Percentiles rank a stretch among this genome's conserved stretches.
Conservation (phyloP, 768 basidiomycete species). For the Kwoniella dendrophila region DNA sequence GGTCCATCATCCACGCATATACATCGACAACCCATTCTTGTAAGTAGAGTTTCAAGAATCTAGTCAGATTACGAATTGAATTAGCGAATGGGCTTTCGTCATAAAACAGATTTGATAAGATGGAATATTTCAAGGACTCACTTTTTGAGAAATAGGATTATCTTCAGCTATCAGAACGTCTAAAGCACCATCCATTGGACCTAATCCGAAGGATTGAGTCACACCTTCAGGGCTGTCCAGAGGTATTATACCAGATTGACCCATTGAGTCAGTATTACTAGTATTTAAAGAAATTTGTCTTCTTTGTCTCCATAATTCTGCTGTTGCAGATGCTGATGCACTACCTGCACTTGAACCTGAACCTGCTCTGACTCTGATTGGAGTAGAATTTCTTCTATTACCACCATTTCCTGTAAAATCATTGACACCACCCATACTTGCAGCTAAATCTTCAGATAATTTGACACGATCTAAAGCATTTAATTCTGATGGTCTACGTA, state of each 20-base stretch:
- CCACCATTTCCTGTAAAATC: no score
- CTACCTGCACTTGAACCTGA: conserved; percentile 43
- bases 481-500: conserved; percentile 83
- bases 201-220: neutral
- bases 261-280: conserved; percentile 2
- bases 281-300: conserved; percentile 32
- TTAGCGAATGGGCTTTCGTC: no score
- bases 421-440: no score
- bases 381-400: conserved; percentile 74
- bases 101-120: neutral
- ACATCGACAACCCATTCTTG: conserved; percentile 90
- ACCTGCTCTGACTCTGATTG: conserved; percentile 54
- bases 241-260: conserved; percentile 12
- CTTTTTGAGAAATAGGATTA: conserved; percentile 93
- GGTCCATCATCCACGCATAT: conserved; percentile 95
- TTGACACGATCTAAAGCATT: conserved; percentile 88
- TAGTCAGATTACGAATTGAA: no score
- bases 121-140: conserved; percentile 19
- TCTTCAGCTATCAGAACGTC: conserved; percentile 95
- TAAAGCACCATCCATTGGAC: conserved; percentile 71
- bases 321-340: conserved; percentile 42
- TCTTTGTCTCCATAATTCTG: conserved; percentile 45
- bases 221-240: conserved; percentile 30
- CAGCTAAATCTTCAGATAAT: conserved; percentile 66
- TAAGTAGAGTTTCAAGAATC: conserved; percentile 91